Evolutionary conservation across 176 grass and related monocot genomes (phyloP), one percentile per base, ranked within the genome.

Genomic region (Triticum dicoccoides): DNA sequence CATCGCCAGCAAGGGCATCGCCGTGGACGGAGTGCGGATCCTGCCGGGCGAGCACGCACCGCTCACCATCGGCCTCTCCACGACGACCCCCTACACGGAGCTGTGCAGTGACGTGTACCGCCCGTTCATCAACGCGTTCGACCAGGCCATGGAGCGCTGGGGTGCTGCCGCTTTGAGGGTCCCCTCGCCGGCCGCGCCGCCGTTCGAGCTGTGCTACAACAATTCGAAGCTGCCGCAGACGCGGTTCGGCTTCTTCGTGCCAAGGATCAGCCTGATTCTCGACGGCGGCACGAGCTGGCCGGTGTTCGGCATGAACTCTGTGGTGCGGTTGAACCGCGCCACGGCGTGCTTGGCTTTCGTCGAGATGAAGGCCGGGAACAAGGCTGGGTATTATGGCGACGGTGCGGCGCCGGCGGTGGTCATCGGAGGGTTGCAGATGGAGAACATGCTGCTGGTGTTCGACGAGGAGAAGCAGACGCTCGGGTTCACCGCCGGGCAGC

Each of bases 391-490:
- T 38, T 8, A 44, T 37, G 35, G 34, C 17, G 84, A 24, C 12
- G 61, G 51, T 0, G 71, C 23, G 9, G 52, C 81, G 45, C 85
- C 80, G 12, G 82, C 90, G 37, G 67, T 63, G 85, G 69, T 90
- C 25, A 66, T 95, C 15, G 88, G 93, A 47, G 85, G 90, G 15
- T 95, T 88, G 65, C 93, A 95, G 86, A 90, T 92, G 93, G 85
- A 92, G 85, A 80, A 90, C 61, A 88, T 88, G 82, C 80, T 95
- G 39, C 27, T 92, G 65, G 78, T 88, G 47, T 92, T 95, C 62
- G 93, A 95, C 63, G 64, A 80, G 20, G 82, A 83, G 38, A 92
- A 83, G 65, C 3, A 6, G 21, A 51, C 8, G 52, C 47, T 95
- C 32, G 83, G 90, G 1, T 92, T 88, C 73, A 90, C 51, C 51